These are phyloP conservation scores for Shiraia sp. DNA, from an alignment of 2,329 filamentous ascomycete genomes.

Conservation along the genomic window DNA sequence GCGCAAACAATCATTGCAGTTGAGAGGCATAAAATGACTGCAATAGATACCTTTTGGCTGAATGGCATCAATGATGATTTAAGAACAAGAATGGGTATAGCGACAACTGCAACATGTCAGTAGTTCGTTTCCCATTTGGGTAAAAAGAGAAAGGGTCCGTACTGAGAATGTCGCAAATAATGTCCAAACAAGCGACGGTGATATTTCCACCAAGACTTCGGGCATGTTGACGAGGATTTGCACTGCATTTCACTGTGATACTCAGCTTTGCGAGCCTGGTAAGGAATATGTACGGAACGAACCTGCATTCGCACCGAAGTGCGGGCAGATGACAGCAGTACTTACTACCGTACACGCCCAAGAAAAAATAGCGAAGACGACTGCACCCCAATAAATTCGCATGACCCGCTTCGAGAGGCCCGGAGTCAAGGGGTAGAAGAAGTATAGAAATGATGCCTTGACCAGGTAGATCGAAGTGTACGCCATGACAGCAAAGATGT, in stretches of 20 bases:
- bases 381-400: constrained; percentile 1
- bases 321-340: constrained; percentile 2
- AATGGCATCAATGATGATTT: constrained; percentile 8
- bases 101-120: neutral
- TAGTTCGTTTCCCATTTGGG: neutral
- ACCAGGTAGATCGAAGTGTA: constrained; percentile 6
- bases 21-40: constrained; percentile 3
- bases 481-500: constrained; percentile 3
- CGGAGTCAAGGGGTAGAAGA: constrained; percentile 1
- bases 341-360: constrained; percentile 3
- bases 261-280: neutral
- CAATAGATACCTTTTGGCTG: constrained; percentile 5
- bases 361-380: neutral
- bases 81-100: constrained; percentile 1
- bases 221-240: constrained; percentile 1
- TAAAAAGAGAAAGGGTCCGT: neutral
- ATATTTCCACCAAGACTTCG: constrained; percentile 2
- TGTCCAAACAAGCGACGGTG: constrained; percentile 1
- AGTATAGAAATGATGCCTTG: constrained; percentile 8
- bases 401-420: neutral
- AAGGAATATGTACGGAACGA: neutral
- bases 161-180: constrained; percentile 6
- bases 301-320: constrained; percentile 6
- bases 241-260: constrained; percentile 2
- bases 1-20: constrained; percentile 7